These are phyloP conservation scores for Stramenopiles sp. DNA, from an alignment of 352 stramenopile species.

Conservation along the genomic window DNA sequence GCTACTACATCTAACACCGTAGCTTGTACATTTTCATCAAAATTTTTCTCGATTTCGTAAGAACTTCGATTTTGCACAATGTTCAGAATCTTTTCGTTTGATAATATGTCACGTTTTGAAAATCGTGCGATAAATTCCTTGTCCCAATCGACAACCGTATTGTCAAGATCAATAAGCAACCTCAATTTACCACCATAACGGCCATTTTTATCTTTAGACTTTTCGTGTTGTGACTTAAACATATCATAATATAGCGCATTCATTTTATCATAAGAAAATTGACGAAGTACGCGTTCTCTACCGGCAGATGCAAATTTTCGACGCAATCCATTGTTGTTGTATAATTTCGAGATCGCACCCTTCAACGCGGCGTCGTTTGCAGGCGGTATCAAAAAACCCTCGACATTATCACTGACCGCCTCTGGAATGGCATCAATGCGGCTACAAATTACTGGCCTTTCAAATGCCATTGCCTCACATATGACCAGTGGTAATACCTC, in stretches of 20 bases:
- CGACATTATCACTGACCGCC: constrained; percentile 7
- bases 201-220: background rate
- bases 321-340: background rate
- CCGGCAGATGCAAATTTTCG: background rate
- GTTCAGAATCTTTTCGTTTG: background rate
- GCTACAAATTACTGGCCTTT: background rate
- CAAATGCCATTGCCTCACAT: constrained; percentile 14
- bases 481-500: constrained; percentile 14
- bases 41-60: constrained; percentile 14
- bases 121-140: constrained; percentile 10
- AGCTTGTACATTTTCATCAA: background rate
- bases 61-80: background rate
- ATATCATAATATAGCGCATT: constrained; percentile 8
- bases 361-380: background rate
- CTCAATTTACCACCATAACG: background rate
- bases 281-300: background rate
- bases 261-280: constrained; percentile 8
- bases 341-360: constrained; percentile 5
- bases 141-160: constrained; percentile 12
- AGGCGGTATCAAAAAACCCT: constrained; percentile 10
- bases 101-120: background rate
- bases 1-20: constrained; percentile 4
- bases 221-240: background rate
- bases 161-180: constrained; percentile 12
- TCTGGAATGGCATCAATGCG: constrained; percentile 12